Evolutionary conservation across 352 stramenopile genomes (phyloP).

Genomic region (Pythium brachiatum): DNA sequence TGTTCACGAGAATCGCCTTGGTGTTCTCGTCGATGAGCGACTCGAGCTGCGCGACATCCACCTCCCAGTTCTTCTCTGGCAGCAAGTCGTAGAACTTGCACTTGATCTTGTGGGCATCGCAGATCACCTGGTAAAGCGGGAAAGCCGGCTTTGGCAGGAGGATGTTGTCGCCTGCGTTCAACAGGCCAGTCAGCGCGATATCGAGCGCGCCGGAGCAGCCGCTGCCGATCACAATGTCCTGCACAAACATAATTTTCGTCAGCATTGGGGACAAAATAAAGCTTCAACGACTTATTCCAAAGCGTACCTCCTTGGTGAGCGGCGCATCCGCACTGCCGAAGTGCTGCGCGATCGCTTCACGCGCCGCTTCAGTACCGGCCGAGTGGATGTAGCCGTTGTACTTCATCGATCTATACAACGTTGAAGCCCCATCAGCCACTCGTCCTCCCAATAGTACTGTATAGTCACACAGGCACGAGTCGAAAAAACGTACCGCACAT

Average conservation of each 20-base stretch:
- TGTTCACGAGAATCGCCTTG: conserved; percentile 95
- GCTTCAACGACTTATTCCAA: neutral
- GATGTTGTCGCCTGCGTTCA: conserved; percentile 90
- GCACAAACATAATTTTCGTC: neutral
- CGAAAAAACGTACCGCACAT: conserved; percentile 41
- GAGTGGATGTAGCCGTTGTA: conserved; percentile 94
- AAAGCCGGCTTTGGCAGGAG: conserved; percentile 94
- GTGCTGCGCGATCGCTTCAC: conserved; percentile 85
- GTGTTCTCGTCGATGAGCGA: conserved; percentile 81
- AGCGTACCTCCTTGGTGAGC: conserved; percentile 71
- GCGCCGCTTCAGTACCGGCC: conserved; percentile 78
- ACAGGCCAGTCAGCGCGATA: conserved; percentile 86
- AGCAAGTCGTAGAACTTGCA: conserved; percentile 90
- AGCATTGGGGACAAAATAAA: neutral
- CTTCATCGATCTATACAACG: conserved; percentile 56
- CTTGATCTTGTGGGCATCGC: conserved; percentile 88
- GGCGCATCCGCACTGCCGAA: conserved; percentile 57
- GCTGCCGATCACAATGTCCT: conserved; percentile 92
- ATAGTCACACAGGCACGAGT: neutral
- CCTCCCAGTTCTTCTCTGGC: conserved; percentile 90
- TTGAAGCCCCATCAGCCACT: neutral
- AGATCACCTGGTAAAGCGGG: conserved; percentile 94
- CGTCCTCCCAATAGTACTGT: neutral
- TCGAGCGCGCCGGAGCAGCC: conserved; percentile 94
- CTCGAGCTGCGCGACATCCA: conserved; percentile 91